These are phyloP conservation scores for Argentina anserina DNA, from an alignment of 306 rosid species.

Conservation along the genomic window DNA sequence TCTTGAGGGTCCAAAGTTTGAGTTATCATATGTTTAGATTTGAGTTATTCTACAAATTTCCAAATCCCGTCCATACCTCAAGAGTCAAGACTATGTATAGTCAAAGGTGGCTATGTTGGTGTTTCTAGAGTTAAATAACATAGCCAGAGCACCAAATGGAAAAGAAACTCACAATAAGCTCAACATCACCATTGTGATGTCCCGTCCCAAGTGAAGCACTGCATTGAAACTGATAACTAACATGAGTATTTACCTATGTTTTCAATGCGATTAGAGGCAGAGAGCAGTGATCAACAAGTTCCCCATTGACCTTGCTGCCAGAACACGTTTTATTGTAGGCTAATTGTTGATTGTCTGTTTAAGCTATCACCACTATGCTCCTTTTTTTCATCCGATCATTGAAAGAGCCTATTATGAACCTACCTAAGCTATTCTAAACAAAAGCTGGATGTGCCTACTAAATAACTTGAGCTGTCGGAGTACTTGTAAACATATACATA, in stretches of 20 bases:
- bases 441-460: neutral
- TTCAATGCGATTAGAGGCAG: neutral
- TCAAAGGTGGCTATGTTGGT: neutral
- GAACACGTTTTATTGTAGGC: neutral
- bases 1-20: neutral
- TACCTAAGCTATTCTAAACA: neutral
- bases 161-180: neutral
- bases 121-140: neutral
- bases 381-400: neutral
- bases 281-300: neutral
- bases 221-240: neutral
- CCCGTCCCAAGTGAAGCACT: neutral
- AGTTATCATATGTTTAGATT: neutral
- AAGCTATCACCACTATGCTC: neutral
- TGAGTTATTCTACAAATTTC: neutral
- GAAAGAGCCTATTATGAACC: neutral
- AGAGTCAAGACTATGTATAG: too few relatives aligned
- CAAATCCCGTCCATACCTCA: neutral
- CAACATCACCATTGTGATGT: neutral
- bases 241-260: neutral
- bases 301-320: neutral
- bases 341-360: neutral
- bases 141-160: neutral
- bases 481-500: neutral
- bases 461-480: neutral